These are phyloP conservation scores for Parafenestella ontariensis DNA, from an alignment of 2,329 filamentous ascomycete species.

Conservation along the genomic window DNA sequence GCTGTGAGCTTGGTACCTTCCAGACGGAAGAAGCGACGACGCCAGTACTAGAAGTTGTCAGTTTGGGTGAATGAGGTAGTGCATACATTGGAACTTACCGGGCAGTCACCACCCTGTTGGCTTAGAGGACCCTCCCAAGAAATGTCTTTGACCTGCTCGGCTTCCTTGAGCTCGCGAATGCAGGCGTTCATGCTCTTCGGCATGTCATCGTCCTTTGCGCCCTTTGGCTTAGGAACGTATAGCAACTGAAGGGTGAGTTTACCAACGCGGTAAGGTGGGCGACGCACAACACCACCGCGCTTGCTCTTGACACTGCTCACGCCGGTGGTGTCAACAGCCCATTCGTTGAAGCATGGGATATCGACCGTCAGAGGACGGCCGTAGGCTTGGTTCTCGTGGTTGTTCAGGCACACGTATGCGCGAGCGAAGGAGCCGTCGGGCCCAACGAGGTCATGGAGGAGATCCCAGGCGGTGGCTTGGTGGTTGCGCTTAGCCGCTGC, in stretches of 20 bases:
- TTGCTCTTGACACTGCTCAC: conserved; percentile 95
- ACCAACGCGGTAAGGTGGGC: conserved; percentile 94
- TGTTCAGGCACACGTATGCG: conserved; percentile 91
- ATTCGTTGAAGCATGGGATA: conserved; percentile 97
- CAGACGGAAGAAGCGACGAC: conserved; percentile 95
- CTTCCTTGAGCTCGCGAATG: conserved; percentile 89
- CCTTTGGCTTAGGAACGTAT: conserved; percentile 92
- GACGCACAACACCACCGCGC: conserved; percentile 73
- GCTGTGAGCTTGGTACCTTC: conserved; percentile 90
- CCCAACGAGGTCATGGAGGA: conserved; percentile 84
- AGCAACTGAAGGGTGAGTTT: conserved; percentile 93
- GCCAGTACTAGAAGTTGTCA: conserved; percentile 77
- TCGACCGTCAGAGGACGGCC: conserved; percentile 88
- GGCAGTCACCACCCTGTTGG: conserved; percentile 97
- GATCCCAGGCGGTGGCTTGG: conserved; percentile 80
- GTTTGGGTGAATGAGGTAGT: not conserved
- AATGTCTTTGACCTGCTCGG: conserved; percentile 78
- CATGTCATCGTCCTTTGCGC: conserved; percentile 90
- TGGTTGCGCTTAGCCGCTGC: conserved; percentile 61
- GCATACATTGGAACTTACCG: conserved; percentile 68
- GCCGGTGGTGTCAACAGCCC: conserved; percentile 84
- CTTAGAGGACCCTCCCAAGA: conserved; percentile 89
- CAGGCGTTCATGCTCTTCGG: conserved; percentile 99
- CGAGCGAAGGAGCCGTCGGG: conserved; percentile 94
- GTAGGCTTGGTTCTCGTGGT: conserved; percentile 87